Conservation (phyloP, 2,329 filamentous ascomycete genomes). For the Hypomyces perniciosus region DNA sequence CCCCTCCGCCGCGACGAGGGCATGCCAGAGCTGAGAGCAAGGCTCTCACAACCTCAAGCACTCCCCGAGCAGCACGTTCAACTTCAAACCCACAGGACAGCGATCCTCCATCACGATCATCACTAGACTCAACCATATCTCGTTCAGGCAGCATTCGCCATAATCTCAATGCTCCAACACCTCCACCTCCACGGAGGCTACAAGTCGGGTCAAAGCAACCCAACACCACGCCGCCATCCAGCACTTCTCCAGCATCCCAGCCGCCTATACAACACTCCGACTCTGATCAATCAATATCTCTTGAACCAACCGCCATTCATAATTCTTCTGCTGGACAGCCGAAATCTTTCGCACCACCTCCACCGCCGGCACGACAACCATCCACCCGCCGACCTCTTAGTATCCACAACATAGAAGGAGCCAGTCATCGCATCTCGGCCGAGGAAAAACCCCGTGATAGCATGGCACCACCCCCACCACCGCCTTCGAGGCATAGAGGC, state of each 20-base stretch:
- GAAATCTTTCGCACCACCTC: conserved; percentile 29
- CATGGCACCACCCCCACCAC: conserved; percentile 39
- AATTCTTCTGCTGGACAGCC: not conserved
- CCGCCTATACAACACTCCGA: conserved; percentile 15
- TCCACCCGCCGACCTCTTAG: conserved; percentile 41
- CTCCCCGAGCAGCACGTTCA: conserved; percentile 13
- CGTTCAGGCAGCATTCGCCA: conserved; percentile 41
- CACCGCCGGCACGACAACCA: conserved; percentile 39
- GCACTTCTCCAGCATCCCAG: conserved; percentile 12
- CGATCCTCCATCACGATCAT: conserved; percentile 41
- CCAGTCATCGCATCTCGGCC: conserved; percentile 22
- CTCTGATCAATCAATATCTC: conserved; percentile 15
- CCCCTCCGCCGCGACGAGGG: conserved; percentile 45
- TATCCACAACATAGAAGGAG: conserved; percentile 35
- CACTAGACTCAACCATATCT: conserved; percentile 43
- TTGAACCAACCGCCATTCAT: conserved; percentile 12
- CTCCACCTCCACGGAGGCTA: conserved; percentile 50
- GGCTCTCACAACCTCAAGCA: conserved; percentile 16
- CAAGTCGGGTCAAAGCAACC: conserved; percentile 31
- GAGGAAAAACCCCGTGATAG: conserved; percentile 25
- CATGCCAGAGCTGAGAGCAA: conserved; percentile 43
- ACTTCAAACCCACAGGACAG: conserved; percentile 22
- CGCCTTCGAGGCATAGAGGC: conserved; percentile 42
- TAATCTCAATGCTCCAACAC: conserved; percentile 39
- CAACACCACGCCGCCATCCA: conserved; percentile 16